A percentile compares a stretch with the other conserved stretches of the same genome.
Conservation (phyloP, 352 stramenopile species). For the Phytophthora brassicae region DNA sequence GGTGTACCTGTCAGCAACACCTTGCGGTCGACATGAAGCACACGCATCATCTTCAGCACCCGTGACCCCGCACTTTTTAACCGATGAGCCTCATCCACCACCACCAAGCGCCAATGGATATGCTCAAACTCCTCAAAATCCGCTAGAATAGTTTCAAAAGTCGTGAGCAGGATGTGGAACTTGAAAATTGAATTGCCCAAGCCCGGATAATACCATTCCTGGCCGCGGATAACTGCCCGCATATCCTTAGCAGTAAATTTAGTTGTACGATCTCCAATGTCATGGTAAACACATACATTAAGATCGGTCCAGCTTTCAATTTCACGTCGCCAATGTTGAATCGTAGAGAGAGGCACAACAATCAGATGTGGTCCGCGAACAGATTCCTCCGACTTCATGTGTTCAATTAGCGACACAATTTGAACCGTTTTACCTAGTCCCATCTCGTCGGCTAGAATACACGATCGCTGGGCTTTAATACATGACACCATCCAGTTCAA, state of each 20-base stretch:
- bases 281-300: slow-evolving; percentile 98
- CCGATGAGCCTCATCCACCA: slow-evolving; percentile 85
- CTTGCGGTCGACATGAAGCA: slow-evolving; percentile 87
- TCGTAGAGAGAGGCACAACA: slow-evolving; percentile 86
- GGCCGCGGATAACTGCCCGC: slow-evolving; percentile 79
- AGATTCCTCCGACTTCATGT: slow-evolving; percentile 80
- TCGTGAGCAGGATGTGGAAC: slow-evolving; percentile 86
- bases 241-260: slow-evolving; percentile 89
- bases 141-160: slow-evolving; percentile 79
- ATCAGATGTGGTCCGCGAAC: slow-evolving; percentile 86
- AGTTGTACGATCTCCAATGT: slow-evolving; percentile 83
- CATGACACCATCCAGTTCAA: slow-evolving; percentile 90
- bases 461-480: slow-evolving; percentile 87
- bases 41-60: slow-evolving; percentile 88
- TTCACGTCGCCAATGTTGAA: slow-evolving; percentile 87
- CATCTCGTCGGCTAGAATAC: slow-evolving; percentile 92
- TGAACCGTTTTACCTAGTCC: slow-evolving; percentile 95
- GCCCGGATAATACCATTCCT: slow-evolving; percentile 89
- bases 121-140: slow-evolving; percentile 88
- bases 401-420: slow-evolving; percentile 92
- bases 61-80: slow-evolving; percentile 78
- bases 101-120: slow-evolving; percentile 83
- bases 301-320: slow-evolving; percentile 96
- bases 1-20: slow-evolving; percentile 97
- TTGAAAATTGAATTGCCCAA: slow-evolving; percentile 91